These are phyloP conservation scores for Capsella rubella DNA, from an alignment of 441 rosid genomes.

Conservation along the genomic window DNA sequence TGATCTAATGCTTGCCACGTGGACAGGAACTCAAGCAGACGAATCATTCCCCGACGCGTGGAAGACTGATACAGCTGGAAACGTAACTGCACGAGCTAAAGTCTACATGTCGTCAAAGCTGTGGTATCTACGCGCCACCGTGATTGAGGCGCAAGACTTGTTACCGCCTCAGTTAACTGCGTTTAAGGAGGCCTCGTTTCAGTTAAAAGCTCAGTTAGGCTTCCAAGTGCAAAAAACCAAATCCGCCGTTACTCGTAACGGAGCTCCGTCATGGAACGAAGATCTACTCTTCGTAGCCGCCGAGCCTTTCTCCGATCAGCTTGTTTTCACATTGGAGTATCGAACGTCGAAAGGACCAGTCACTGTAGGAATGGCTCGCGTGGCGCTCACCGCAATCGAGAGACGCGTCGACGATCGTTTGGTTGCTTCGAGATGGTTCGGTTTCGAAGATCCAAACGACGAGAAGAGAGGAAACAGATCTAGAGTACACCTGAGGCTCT, in stretches of 20 bases:
- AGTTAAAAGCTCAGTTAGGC: slow-evolving; percentile 61
- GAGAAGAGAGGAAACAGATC: slow-evolving; percentile 57
- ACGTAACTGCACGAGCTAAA: slow-evolving; percentile 56
- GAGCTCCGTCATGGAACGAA: slow-evolving; percentile 69
- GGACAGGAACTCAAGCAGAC: slow-evolving; percentile 81
- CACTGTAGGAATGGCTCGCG: slow-evolving; percentile 49
- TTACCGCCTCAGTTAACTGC: slow-evolving; percentile 48
- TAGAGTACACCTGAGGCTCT: slow-evolving; percentile 63
- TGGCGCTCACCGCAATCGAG: slow-evolving; percentile 54
- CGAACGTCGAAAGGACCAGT: slow-evolving; percentile 56
- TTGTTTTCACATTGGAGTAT: slow-evolving; percentile 52
- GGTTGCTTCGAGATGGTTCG: slow-evolving; percentile 62
- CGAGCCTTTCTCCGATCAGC: slow-evolving; percentile 61
- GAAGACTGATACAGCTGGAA: slow-evolving; percentile 66
- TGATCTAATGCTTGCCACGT: slow-evolving; percentile 76
- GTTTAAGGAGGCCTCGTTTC: slow-evolving; percentile 58
- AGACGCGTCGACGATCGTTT: slow-evolving; percentile 71
- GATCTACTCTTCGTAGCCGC: slow-evolving; percentile 68
- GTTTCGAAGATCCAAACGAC: slow-evolving; percentile 49
- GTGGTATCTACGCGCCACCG: slow-evolving; percentile 68
- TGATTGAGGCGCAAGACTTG: slow-evolving; percentile 66
- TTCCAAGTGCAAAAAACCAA: slow-evolving; percentile 67
- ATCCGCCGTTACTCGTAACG: slow-evolving; percentile 55
- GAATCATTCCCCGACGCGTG: slow-evolving; percentile 77
- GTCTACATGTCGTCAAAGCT: slow-evolving; percentile 67